Base-by-base conservation (phyloP, 2,329 filamentous ascomycete species). In the Mycogone perniciosa region DNA sequence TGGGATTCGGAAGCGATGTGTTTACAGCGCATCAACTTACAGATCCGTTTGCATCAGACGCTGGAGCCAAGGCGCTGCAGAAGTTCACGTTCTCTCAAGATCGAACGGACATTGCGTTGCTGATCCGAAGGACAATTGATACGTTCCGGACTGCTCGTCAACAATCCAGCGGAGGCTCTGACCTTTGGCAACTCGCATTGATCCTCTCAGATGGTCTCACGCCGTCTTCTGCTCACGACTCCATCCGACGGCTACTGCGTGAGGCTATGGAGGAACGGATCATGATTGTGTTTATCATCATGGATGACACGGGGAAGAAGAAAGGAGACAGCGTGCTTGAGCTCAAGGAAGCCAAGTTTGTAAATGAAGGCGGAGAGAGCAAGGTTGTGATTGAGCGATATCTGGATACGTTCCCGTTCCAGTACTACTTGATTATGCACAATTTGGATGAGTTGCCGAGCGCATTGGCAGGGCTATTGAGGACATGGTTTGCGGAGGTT, bases 271-370 rank as follows among this genome's bases (percentile, higher is more conserved):
- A 96, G 67, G 89, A 96, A 70, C 79, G 90, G 11, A 95, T 99
- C 64, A 96, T 99, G 89, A 84, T 97, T 56, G 92, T 99, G 5
- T 99, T 99, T 67, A 89, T 99, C 60, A 87, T 99, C 62, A 89
- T 99, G 64, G 93, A 99, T 72, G 78, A 81, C 59, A 73, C 70
- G 20, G 61, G 63, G 31, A 67, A 65, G 57, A 67, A 67, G 58
- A 67, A 67, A 64, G 77, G 76, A 43, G 77, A 82, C 54, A 87
- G 84, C 60, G 95, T 99, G 54, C 71, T 97, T 62, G 90, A 96
- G 65, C 76, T 97, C 61, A 89, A 90, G 67, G 86, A 90, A 68
- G 92, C 90, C 35, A 83, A 83, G 64, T 96, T 97, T 64, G 80
- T 86, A 56, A 80, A 79, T 53, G 84, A 88, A 62, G 75, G 69